A percentile compares a stretch with the other conserved stretches of the same genome.
These are phyloP conservation scores for Cordyceps fumosorosea DNA, from an alignment of 2,329 filamentous ascomycete species.

Conservation along the genomic window DNA sequence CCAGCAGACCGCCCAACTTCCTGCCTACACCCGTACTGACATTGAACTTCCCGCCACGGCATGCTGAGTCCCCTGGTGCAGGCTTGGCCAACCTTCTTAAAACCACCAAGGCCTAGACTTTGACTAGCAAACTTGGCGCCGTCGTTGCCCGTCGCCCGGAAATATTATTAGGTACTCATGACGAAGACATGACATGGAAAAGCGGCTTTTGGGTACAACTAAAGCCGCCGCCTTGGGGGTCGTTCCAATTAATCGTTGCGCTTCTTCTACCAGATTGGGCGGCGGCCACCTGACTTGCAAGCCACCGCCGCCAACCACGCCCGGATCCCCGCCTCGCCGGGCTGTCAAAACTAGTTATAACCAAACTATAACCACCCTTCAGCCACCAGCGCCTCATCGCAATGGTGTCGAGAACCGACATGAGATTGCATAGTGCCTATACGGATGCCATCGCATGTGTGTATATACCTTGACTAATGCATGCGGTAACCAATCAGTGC, in stretches of 20 bases:
- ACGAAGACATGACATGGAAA: not conserved
- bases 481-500: not conserved
- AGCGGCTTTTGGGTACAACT: not conserved
- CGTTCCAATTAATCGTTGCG: not conserved
- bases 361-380: not conserved
- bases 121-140: not conserved
- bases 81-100: not conserved
- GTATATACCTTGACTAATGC: not conserved
- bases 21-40: too few relatives aligned
- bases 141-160: too few relatives aligned
- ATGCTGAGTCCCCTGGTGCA: not conserved
- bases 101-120: not conserved
- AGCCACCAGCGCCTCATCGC: not conserved
- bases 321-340: not conserved
- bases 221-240: not conserved
- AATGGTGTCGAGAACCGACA: not conserved
- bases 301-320: not conserved
- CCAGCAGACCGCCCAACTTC: not conserved
- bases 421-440: not conserved
- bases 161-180: too few relatives aligned
- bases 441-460: not conserved
- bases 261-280: not conserved
- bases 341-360: not conserved
- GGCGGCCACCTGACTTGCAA: slow-evolving; percentile 2
- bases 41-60: not conserved